Evolutionary conservation across 768 basidiomycete species (phyloP).

Genomic region (Boletellus sp.): DNA sequence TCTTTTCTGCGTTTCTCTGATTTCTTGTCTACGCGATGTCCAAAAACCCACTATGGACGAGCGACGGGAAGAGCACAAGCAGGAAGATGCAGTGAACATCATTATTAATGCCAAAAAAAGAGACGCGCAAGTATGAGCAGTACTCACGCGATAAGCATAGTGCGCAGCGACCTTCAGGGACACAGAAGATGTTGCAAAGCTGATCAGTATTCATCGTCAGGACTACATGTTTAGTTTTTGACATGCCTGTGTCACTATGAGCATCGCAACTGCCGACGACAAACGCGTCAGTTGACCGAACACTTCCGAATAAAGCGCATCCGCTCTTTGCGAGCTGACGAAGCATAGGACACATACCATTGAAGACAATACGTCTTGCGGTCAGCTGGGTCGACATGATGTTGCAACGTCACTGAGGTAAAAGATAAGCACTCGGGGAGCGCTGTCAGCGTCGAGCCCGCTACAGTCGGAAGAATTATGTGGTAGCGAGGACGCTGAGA

Average conservation of each 20-base stretch:
- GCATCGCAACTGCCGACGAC: constrained; percentile 42
- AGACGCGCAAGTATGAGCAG: background rate
- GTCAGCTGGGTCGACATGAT: constrained; percentile 32
- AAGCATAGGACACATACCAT: constrained; percentile 31
- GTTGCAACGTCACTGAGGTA: background rate
- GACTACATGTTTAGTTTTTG: background rate
- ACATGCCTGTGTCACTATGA: constrained; percentile 51
- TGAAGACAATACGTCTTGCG: constrained; percentile 43
- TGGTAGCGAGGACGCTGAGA: background rate
- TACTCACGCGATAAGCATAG: constrained; percentile 67
- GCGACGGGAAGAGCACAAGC: background rate
- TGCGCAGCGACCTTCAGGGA: constrained; percentile 65
- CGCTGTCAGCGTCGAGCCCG: background rate
- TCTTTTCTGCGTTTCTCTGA: constrained; percentile 68
- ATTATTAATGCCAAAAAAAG: background rate
- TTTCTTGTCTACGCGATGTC: constrained; percentile 51
- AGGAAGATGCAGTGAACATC: background rate
- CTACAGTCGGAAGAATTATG: background rate
- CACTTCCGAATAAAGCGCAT: background rate
- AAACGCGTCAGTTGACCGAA: constrained; percentile 8
- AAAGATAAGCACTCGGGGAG: background rate
- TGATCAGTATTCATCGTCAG: background rate
- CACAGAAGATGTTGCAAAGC: background rate
- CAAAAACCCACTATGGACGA: constrained; percentile 58
- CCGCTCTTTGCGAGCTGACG: background rate